phyloP scores from a whole-genome alignment of 169 alveolate species.

The Eimeria acervulina region DNA sequence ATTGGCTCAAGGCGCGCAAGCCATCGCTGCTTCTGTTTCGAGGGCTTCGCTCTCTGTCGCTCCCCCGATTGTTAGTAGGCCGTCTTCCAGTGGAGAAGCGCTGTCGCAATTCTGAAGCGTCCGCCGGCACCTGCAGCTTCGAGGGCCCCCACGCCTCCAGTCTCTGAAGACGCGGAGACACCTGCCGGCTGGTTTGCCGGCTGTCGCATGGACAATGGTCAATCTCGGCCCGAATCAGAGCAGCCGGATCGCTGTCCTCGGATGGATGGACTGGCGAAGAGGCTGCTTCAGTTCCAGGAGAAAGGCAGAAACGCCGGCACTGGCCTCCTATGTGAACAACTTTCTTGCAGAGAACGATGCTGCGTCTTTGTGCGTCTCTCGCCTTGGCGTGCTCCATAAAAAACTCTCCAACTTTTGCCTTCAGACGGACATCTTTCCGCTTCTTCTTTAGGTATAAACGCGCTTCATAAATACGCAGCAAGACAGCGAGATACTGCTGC shows the following conservation, averaged over 20 bases:
- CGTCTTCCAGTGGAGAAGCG: not conserved
- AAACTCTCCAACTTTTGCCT: slow-evolving; percentile 78
- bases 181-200: slow-evolving; percentile 21
- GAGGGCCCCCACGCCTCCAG: slow-evolving; percentile 38
- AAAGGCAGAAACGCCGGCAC: slow-evolving; percentile 46
- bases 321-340: slow-evolving; percentile 65
- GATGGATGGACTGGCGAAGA: slow-evolving; percentile 30
- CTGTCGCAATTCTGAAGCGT: not conserved
- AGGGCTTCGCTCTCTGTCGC: not conserved
- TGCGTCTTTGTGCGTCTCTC: slow-evolving; percentile 45
- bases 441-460: slow-evolving; percentile 31
- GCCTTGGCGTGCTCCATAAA: slow-evolving; percentile 68
- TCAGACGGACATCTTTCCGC: slow-evolving; percentile 7
- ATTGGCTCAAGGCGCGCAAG: not conserved
- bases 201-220: slow-evolving; percentile 46
- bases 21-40: not conserved
- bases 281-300: slow-evolving; percentile 19
- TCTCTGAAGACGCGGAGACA: slow-evolving; percentile 12
- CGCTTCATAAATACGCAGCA: slow-evolving; percentile 52
- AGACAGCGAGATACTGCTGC: slow-evolving; percentile 76
- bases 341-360: slow-evolving; percentile 63
- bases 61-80: not conserved
- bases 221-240: slow-evolving; percentile 29
- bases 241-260: slow-evolving; percentile 58
- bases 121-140: not conserved